Evolutionary conservation across 805 yeast genomes (phyloP).

Genomic region (Wickerhamomyces mucosus): DNA sequence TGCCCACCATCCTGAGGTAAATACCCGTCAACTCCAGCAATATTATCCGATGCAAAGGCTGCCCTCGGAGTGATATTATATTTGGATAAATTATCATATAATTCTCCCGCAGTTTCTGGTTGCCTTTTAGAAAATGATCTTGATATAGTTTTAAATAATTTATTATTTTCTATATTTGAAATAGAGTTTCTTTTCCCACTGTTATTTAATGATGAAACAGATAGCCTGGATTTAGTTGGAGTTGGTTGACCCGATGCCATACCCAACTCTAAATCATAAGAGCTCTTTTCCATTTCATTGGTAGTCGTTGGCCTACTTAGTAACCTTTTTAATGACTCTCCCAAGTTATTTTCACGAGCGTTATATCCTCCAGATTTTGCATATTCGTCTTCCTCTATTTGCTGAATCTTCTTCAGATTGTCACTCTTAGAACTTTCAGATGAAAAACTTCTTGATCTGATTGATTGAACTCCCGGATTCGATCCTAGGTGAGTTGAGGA

Average conservation of each 20-base stretch:
- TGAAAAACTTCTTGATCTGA: slow-evolving; percentile 5
- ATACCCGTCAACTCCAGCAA: slow-evolving; percentile 32
- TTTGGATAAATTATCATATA: slow-evolving; percentile 23
- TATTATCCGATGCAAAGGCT: slow-evolving; percentile 32
- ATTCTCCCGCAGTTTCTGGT: slow-evolving; percentile 20
- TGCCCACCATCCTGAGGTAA: neutral
- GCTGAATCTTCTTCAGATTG: slow-evolving; percentile 10
- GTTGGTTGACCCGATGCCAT: slow-evolving; percentile 11
- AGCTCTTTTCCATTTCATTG: neutral
- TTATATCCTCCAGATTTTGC: slow-evolving; percentile 20
- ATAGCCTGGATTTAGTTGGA: neutral
- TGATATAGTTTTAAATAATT: slow-evolving; percentile 13
- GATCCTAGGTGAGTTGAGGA: slow-evolving; percentile 2
- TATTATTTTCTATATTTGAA: slow-evolving; percentile 3
- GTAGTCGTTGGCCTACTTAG: slow-evolving; percentile 7
- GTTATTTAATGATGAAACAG: slow-evolving; percentile 2
- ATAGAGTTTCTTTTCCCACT: too few species aligned
- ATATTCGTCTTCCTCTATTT: slow-evolving; percentile 21
- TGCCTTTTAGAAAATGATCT: slow-evolving; percentile 11
- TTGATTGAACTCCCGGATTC: slow-evolving; percentile 7
- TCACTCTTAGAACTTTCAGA: slow-evolving; percentile 6
- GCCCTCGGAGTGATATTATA: slow-evolving; percentile 33
- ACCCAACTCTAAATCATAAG: slow-evolving; percentile 11
- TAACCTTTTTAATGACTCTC: slow-evolving; percentile 24
- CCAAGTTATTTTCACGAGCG: slow-evolving; percentile 25